Base-by-base conservation (phyloP, 2,329 filamentous ascomycete species). In the Pseudogymnoascus sp. region DNA sequence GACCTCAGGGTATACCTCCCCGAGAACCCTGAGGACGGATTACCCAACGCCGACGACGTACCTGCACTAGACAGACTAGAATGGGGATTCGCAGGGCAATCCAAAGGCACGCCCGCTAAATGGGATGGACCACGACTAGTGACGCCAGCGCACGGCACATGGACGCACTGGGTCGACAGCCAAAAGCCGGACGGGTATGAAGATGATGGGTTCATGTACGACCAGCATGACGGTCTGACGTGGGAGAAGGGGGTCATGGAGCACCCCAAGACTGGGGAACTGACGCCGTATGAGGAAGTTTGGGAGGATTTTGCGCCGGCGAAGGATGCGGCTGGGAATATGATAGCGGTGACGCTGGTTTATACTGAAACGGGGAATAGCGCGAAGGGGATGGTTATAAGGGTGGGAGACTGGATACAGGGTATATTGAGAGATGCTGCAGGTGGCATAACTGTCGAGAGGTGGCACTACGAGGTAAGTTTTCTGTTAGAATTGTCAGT, bases 211-310 rank as follows among this genome's bases (percentile, higher is more conserved):
- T 63, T 69, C 14, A 66, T 72, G 66, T 62, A 59, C 4, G 63
- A 67, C 4, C 67, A 68, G 52, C 63, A 65, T 4, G 60, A 68
- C 41, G 68, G 68, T 11, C 60, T 65, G 31, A 63, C 67, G 9
- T 61, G 71, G 55, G 70, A 72, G 35, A 66, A 63, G 23, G 70
- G 70, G 18, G 64, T 43, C 7, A 67, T 66, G 52, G 45, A 61
- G 4, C 31, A 71, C 43, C 65, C 67, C 2, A 63, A 63, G 7
- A 71, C 68, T 1, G 70, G 70, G 3, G 37, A 61, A 3, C 61
- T 68, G 23, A 67, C 64, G 11, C 64, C 66, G 8, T 72, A 72
- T 52, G 66, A 71, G 45, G 70, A 72, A 60, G 62, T 70, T 8
- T 72, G 70, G 70, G 52, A 64, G 9, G 70, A 71, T 64, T 61